Percentiles rank a stretch among this genome's conserved stretches.
phyloP scores from a whole-genome alignment of 139 green algal species.

The Yamagishiella unicocca region DNA sequence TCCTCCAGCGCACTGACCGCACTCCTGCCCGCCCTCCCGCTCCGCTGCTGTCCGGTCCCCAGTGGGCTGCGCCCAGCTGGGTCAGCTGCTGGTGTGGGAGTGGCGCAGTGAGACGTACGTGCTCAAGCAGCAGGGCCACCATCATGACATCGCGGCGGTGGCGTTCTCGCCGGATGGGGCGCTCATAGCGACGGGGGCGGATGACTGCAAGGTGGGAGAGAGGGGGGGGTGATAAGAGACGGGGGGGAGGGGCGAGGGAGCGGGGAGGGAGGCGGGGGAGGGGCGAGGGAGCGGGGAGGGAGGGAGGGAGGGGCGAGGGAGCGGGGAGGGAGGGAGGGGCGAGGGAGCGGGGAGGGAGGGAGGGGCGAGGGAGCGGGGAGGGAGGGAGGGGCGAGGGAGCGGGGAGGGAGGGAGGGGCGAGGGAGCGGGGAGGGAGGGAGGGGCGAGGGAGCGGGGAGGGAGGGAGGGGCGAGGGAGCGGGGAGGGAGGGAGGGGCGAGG shows the following conservation, averaged over 20 bases:
- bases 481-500: no score
- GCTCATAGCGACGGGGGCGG: conserved; percentile 87
- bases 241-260: background rate
- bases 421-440: no score
- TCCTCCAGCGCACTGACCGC: no score
- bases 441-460: no score
- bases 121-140: conserved; percentile 90
- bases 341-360: background rate
- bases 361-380: background rate
- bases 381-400: no score
- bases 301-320: background rate
- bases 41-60: no score
- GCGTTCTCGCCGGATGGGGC: conserved; percentile 91
- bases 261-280: background rate
- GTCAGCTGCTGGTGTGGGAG: conserved; percentile 99
- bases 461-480: no score
- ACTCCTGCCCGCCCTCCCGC: no score
- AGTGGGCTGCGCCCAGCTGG: conserved; percentile 89
- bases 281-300: background rate
- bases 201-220: conserved; percentile 83
- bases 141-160: conserved; percentile 80
- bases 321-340: background rate
- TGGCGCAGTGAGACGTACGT: conserved; percentile 97
- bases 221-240: background rate
- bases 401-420: no score